Evolutionary conservation across 192 early-diverging fungal genomes (phyloP).

Genomic region (Backusella parvicylindrica): DNA sequence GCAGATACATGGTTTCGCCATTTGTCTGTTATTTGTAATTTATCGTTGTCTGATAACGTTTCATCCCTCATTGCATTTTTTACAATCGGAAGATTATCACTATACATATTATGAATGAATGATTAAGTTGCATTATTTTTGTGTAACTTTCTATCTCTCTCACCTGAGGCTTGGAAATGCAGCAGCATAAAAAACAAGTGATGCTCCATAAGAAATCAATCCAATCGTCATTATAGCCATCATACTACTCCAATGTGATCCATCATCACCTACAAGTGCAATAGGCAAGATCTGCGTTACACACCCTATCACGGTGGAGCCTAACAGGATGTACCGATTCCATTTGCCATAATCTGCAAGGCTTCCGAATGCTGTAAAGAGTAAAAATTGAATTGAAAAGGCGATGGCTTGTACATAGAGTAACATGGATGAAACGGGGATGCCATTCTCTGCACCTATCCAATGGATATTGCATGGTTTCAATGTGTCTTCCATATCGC

Average conservation of each 20-base stretch:
- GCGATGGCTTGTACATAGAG: slow-evolving; percentile 26
- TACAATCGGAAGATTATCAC: slow-evolving; percentile 22
- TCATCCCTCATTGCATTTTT: slow-evolving; percentile 15
- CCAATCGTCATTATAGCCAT: slow-evolving; percentile 19
- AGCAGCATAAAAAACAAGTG: slow-evolving; percentile 25
- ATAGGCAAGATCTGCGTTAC: slow-evolving; percentile 22
- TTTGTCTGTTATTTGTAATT: background rate
- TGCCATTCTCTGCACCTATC: background rate
- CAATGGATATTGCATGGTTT: slow-evolving; percentile 6
- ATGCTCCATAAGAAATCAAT: slow-evolving; percentile 18
- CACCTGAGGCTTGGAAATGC: slow-evolving; percentile 9
- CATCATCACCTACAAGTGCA: background rate
- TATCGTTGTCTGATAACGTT: slow-evolving; percentile 7
- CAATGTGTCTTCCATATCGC: background rate
- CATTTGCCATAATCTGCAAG: slow-evolving; percentile 29
- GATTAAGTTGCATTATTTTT: background rate
- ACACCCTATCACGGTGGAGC: slow-evolving; percentile 22
- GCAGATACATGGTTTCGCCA: slow-evolving; percentile 42
- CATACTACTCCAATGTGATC: background rate
- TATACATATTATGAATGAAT: background rate
- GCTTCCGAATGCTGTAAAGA: slow-evolving; percentile 26
- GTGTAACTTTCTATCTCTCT: background rate
- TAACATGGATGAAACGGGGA: slow-evolving; percentile 30
- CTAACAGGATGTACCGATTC: slow-evolving; percentile 15
- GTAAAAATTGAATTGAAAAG: slow-evolving; percentile 26